Evolutionary conservation across 2,329 filamentous ascomycete species (phyloP).

Genomic region (Alternaria arborescens): DNA sequence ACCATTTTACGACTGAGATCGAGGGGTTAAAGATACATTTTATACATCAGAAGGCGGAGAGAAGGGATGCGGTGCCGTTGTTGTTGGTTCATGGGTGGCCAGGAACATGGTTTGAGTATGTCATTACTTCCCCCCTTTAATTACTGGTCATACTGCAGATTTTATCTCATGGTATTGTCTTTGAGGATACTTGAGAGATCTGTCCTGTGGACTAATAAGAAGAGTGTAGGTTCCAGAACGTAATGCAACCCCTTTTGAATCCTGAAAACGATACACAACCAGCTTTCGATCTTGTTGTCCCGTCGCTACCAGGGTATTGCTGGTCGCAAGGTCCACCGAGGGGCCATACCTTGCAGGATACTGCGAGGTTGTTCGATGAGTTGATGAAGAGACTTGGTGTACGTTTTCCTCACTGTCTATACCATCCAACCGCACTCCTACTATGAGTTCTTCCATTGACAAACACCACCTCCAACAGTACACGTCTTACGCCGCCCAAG

Average conservation of each 20-base stretch:
- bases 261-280: constrained; percentile 34
- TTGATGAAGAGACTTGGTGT: constrained; percentile 47
- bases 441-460: neutral
- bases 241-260: constrained; percentile 48
- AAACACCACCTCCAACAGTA: constrained; percentile 32
- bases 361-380: constrained; percentile 39
- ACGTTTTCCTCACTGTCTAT: neutral
- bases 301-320: constrained; percentile 59
- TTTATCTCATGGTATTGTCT: neutral
- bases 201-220: neutral
- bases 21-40: constrained; percentile 52
- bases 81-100: constrained; percentile 58
- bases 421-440: neutral
- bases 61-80: constrained; percentile 53
- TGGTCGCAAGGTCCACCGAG: constrained; percentile 30
- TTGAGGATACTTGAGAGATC: neutral
- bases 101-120: constrained; percentile 54
- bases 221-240: constrained; percentile 36
- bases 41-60: constrained; percentile 46
- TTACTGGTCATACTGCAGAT: neutral
- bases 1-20: constrained; percentile 49
- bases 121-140: neutral
- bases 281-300: constrained; percentile 66
- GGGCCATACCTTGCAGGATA: constrained; percentile 57
- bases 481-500: constrained; percentile 49